Percentiles rank a stretch among this genome's conserved stretches.
Evolutionary conservation across 2,329 filamentous ascomycete species (phyloP).

Genomic region (Fusarium sp.): DNA sequence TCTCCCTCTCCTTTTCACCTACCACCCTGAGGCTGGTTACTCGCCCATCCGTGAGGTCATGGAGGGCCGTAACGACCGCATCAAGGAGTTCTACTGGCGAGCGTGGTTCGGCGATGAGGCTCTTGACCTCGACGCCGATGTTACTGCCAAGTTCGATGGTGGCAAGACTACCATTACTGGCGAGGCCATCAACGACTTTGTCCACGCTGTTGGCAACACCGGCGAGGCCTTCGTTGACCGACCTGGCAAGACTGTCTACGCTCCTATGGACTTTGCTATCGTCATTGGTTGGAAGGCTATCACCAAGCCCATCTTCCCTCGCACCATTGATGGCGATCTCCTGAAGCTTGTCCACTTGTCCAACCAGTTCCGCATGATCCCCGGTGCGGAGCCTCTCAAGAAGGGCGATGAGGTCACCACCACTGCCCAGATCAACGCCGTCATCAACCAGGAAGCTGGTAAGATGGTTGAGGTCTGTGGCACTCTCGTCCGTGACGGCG

Average conservation of each 20-base stretch:
- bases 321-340: constrained; percentile 93
- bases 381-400: constrained; percentile 92
- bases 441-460: constrained; percentile 97
- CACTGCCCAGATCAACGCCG: constrained; percentile 94
- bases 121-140: constrained; percentile 84
- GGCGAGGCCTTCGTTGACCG: constrained; percentile 97
- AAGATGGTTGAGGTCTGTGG: constrained; percentile 99
- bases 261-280: constrained; percentile 98
- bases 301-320: constrained; percentile 98
- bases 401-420: constrained; percentile 94
- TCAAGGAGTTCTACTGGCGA: constrained; percentile 99
- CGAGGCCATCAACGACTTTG: constrained; percentile 96
- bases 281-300: constrained; percentile 99
- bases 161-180: constrained; percentile 87
- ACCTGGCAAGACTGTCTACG: constrained; percentile 91
- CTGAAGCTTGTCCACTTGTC: constrained; percentile 96
- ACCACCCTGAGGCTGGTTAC: constrained; percentile 95
- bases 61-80: constrained; percentile 94
- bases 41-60: constrained; percentile 98
- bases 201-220: constrained; percentile 98
- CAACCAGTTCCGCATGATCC: constrained; percentile 98
- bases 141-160: constrained; percentile 90
- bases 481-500: constrained; percentile 85
- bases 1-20: constrained; percentile 87
- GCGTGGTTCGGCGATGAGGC: constrained; percentile 94